A percentile compares a stretch with the other conserved stretches of the same genome.
Conservation (phyloP, 116 monocot genomes). For the Posidonia oceanica region DNA sequence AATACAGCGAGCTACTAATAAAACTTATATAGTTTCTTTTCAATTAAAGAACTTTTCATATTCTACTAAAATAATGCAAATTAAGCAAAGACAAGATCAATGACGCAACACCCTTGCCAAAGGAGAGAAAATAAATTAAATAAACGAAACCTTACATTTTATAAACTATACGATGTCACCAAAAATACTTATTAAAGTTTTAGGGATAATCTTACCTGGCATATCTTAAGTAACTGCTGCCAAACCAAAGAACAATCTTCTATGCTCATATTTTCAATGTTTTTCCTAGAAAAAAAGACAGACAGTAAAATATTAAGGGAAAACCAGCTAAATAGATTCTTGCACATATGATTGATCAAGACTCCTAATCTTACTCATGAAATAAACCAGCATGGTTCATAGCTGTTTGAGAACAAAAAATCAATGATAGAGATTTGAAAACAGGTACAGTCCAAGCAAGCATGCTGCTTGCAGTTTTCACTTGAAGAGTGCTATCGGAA, state of each 20-base stretch:
- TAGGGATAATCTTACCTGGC: constrained; percentile 36
- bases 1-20: no score
- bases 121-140: no score
- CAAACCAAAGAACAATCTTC: constrained; percentile 34
- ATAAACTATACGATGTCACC: no score
- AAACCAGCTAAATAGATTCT: neutral
- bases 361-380: constrained; percentile 28
- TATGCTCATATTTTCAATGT: constrained; percentile 22
- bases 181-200: neutral
- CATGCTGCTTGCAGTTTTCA: constrained; percentile 18
- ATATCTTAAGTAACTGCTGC: constrained; percentile 45
- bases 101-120: no score
- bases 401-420: constrained; percentile 34
- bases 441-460: constrained; percentile 50
- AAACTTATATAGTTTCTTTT: no score
- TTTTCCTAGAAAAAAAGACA: constrained; percentile 16
- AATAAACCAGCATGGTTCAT: constrained; percentile 4
- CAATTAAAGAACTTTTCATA: no score
- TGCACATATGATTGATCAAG: constrained; percentile 5
- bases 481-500: constrained; percentile 19
- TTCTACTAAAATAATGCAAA: no score
- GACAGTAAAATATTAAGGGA: no score
- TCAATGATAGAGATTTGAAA: constrained; percentile 57
- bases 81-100: no score
- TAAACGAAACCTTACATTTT: no score